Conservation (phyloP, 202 grass and related monocot genomes). For the Brachypodium distachyon region DNA sequence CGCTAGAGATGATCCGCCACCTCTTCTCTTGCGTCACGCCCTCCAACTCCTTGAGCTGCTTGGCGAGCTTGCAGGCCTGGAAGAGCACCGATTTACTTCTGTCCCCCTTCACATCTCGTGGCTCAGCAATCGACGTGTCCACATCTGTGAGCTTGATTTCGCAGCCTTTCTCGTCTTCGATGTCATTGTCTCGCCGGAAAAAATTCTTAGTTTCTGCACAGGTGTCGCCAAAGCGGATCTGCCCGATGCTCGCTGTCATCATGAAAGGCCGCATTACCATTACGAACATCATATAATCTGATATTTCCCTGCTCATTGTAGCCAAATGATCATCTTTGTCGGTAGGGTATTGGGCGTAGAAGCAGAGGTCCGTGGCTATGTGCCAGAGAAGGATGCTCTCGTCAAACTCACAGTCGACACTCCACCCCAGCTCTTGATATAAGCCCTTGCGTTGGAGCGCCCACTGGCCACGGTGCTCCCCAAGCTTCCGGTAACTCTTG, state of each 20-base stretch:
- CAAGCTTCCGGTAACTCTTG: conserved; percentile 21
- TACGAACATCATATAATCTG: conserved; percentile 35
- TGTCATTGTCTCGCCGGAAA: background rate
- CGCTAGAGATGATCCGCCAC: conserved; percentile 25
- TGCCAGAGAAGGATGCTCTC: conserved; percentile 65
- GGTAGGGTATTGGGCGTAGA: background rate
- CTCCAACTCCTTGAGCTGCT: background rate
- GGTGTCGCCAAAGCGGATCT: conserved; percentile 35
- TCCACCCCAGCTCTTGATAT: conserved; percentile 22
- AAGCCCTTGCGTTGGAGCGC: conserved; percentile 11
- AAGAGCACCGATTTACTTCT: conserved; percentile 44
- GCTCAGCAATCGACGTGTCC: background rate
- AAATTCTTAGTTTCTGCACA: conserved; percentile 42
- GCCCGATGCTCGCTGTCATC: conserved; percentile 28
- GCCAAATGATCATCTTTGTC: background rate
- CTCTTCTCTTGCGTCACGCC: background rate
- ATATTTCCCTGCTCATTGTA: conserved; percentile 1
- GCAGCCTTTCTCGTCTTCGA: background rate
- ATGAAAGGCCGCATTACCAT: conserved; percentile 29
- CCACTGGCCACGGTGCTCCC: conserved; percentile 37
- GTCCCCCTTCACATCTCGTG: conserved; percentile 34
- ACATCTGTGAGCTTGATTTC: background rate
- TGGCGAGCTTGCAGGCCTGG: conserved; percentile 19
- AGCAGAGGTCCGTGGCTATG: conserved; percentile 40
- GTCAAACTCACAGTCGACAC: conserved; percentile 40